A percentile compares a stretch with the other conserved stretches of the same genome.
Evolutionary conservation across 305 asterid genomes (phyloP).

Genomic region (Fraxinus ornus): DNA sequence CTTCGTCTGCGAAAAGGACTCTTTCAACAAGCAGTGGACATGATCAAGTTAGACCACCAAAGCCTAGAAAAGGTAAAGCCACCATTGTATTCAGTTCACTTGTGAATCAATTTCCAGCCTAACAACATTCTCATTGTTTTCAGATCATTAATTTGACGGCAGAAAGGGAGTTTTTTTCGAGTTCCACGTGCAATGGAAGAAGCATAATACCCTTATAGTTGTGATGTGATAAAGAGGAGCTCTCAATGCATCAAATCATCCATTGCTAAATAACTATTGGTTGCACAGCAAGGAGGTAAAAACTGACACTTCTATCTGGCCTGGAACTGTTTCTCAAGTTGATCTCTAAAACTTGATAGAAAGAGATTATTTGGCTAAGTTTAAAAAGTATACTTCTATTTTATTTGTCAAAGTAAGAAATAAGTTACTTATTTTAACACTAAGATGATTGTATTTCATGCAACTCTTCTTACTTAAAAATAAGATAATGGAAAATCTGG

Average conservation of each 20-base stretch:
- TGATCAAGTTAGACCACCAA: slow-evolving; percentile 46
- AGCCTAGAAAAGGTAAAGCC: slow-evolving; percentile 51
- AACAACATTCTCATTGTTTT: not conserved
- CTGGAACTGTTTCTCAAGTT: not conserved
- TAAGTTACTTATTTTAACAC: not conserved
- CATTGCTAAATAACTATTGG: not conserved
- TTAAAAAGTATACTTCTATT: not conserved
- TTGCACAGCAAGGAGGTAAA: not conserved
- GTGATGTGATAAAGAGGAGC: not conserved
- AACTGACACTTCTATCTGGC: not conserved
- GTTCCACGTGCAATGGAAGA: not conserved
- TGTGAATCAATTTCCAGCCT: not conserved
- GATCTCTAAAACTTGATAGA: not conserved
- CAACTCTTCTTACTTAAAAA: not conserved
- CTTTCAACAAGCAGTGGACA: slow-evolving; percentile 33
- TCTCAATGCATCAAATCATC: not conserved
- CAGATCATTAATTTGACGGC: slow-evolving; percentile 5
- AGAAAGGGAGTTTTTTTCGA: not conserved
- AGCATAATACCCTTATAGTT: not conserved
- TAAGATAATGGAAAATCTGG: not conserved
- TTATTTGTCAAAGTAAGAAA: not conserved
- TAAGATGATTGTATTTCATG: not conserved
- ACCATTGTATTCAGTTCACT: not conserved
- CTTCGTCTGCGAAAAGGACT: slow-evolving; percentile 45
- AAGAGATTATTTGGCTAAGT: not conserved